Percentiles rank a stretch among this genome's conserved stretches.
Evolutionary conservation across 805 yeast genomes (phyloP).

Genomic region (Kodamaea kaohsiungensis): DNA sequence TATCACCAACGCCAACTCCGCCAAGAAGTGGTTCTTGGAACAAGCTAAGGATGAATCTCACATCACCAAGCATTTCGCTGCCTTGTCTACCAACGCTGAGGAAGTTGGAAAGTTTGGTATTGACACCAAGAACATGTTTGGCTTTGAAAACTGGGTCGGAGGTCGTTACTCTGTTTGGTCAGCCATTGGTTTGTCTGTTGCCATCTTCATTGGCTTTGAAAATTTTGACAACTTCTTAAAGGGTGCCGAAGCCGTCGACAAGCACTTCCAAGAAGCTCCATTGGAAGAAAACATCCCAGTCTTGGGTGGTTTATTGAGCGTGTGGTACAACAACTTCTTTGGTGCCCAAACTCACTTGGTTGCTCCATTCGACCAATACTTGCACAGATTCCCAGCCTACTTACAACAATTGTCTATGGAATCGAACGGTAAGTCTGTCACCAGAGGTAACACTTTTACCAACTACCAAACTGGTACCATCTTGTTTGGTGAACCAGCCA

Average conservation of each 20-base stretch:
- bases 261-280: constrained; percentile 83
- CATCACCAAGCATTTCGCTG: constrained; percentile 97
- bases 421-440: constrained; percentile 97
- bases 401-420: constrained; percentile 99
- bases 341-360: constrained; percentile 98
- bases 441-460: constrained; percentile 88
- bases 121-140: constrained; percentile 97
- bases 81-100: constrained; percentile 87
- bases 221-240: constrained; percentile 88
- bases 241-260: constrained; percentile 98
- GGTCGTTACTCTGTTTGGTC: constrained; percentile 99
- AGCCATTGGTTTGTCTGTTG: constrained; percentile 95
- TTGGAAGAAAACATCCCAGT: constrained; percentile 90
- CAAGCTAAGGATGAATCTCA: constrained; percentile 64
- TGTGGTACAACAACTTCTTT: constrained; percentile 98
- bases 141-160: constrained; percentile 98
- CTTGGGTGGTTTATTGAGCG: constrained; percentile 88
- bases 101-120: constrained; percentile 96
- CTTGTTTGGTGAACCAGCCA: constrained; percentile 97
- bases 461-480: constrained; percentile 95
- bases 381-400: constrained; percentile 99
- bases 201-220: constrained; percentile 92
- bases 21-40: constrained; percentile 90
- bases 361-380: constrained; percentile 98
- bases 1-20: constrained; percentile 91